Percentiles rank a stretch among this genome's conserved stretches.
Evolutionary conservation across 345 rosid species (phyloP).

Genomic region (Noccaea bulbosa): DNA sequence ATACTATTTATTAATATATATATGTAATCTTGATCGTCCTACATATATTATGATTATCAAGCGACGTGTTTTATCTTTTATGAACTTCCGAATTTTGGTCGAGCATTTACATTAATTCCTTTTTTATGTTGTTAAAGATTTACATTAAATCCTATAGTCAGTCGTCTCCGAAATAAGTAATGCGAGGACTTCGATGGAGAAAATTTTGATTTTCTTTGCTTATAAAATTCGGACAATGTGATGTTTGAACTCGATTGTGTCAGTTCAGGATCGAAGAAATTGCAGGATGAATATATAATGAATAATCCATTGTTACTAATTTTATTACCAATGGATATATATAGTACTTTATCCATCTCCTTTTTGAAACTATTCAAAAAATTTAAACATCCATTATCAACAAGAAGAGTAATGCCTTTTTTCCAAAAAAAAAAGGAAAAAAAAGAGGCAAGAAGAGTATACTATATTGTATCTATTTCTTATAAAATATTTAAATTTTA

Average conservation of each 20-base stretch:
- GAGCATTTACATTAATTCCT: constrained; percentile 15
- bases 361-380: background rate
- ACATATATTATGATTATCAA: constrained; percentile 32
- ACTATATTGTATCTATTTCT: background rate
- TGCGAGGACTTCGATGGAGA: constrained; percentile 4
- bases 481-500: background rate
- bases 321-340: background rate
- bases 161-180: constrained; percentile 9
- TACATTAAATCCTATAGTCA: constrained; percentile 20
- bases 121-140: background rate
- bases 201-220: background rate
- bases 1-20: constrained; percentile 6
- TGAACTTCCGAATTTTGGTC: constrained; percentile 2
- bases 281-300: constrained; percentile 10
- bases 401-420: background rate
- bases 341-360: background rate
- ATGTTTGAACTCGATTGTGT: constrained; percentile 14
- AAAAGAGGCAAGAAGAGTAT: background rate
- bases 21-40: constrained; percentile 34
- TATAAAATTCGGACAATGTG: constrained; percentile 4
- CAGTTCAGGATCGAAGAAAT: constrained; percentile 7
- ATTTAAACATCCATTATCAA: background rate
- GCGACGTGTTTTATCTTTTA: constrained; percentile 28
- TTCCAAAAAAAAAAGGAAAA: background rate
- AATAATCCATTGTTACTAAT: background rate